Evolutionary conservation across 2,329 filamentous ascomycete genomes (phyloP).

Genomic region (Aspergillus amoenus): DNA sequence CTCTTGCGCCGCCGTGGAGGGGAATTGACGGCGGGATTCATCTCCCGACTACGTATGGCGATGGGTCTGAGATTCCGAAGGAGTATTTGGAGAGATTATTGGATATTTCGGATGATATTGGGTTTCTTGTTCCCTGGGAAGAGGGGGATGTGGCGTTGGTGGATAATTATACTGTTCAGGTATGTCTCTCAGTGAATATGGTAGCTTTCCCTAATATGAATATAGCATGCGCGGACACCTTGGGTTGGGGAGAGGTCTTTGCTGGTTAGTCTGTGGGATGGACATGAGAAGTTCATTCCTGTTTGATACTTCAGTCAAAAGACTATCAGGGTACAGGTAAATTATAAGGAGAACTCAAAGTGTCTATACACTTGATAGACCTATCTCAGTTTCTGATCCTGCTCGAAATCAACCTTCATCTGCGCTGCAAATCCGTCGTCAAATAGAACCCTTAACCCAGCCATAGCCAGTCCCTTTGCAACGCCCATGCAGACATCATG

Average conservation of each 20-base stretch:
- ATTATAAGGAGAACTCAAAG: no score
- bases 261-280: background rate
- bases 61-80: background rate
- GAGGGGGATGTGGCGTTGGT: background rate
- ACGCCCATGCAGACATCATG: no score
- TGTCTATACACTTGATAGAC: no score
- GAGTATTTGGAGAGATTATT: background rate
- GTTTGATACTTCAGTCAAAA: background rate
- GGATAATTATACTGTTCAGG: background rate
- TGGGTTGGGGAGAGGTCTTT: background rate
- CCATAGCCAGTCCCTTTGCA: no score
- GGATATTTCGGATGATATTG: background rate
- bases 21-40: background rate
- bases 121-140: background rate
- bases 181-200: background rate
- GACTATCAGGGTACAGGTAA: no score
- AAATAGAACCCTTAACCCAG: no score
- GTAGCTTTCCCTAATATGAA: no score
- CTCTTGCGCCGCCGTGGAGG: background rate
- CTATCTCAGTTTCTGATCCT: no score
- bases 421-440: no score
- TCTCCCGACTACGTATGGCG: background rate
- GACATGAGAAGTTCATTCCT: background rate
- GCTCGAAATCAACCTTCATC: no score
- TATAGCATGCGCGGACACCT: no score